Percentiles rank a stretch among this genome's conserved stretches.
phyloP scores from a whole-genome alignment of 2,329 filamentous ascomycete species.

The Tolypocladium capitatum region DNA sequence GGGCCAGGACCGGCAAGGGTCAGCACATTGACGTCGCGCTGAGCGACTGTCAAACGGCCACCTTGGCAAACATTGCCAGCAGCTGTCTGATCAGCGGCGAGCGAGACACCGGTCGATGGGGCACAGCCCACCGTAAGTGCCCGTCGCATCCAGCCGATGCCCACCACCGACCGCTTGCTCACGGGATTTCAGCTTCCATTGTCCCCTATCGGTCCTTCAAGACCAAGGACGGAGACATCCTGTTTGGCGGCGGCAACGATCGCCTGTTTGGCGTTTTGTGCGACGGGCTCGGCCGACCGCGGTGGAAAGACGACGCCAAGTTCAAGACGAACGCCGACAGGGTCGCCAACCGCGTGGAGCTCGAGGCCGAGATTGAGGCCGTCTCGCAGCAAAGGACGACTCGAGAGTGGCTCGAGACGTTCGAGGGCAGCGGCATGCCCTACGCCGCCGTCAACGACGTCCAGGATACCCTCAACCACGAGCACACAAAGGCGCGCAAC shows the following conservation, averaged over 20 bases:
- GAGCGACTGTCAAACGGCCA: slow-evolving; percentile 91
- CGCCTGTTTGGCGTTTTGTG: slow-evolving; percentile 54
- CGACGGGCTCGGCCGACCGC: slow-evolving; percentile 40
- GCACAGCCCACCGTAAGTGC: slow-evolving; percentile 75
- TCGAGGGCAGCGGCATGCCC: slow-evolving; percentile 87
- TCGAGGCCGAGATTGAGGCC: slow-evolving; percentile 68
- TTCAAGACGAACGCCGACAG: slow-evolving; percentile 50
- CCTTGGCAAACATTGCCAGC: slow-evolving; percentile 87
- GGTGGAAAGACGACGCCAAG: slow-evolving; percentile 46
- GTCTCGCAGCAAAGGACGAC: slow-evolving; percentile 69
- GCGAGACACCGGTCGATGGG: slow-evolving; percentile 82
- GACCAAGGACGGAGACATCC: slow-evolving; percentile 56
- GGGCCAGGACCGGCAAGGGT: slow-evolving; percentile 61
- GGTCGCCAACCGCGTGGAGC: slow-evolving; percentile 57
- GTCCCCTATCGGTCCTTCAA: slow-evolving; percentile 85
- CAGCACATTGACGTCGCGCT: slow-evolving; percentile 88
- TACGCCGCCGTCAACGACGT: slow-evolving; percentile 91
- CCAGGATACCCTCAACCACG: slow-evolving; percentile 67
- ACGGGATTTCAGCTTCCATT: slow-evolving; percentile 57
- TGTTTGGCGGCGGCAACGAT: slow-evolving; percentile 63
- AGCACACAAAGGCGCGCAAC: slow-evolving; percentile 68
- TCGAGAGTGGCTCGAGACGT: slow-evolving; percentile 69
- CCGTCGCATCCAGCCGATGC: neutral
- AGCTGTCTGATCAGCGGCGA: slow-evolving; percentile 80
- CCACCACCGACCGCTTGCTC: neutral